Evolutionary conservation across 495 filamentous ascomycete genomes (phyloP), one percentile per base, ranked within the genome.

Genomic region (Cercophora newfieldiana): DNA sequence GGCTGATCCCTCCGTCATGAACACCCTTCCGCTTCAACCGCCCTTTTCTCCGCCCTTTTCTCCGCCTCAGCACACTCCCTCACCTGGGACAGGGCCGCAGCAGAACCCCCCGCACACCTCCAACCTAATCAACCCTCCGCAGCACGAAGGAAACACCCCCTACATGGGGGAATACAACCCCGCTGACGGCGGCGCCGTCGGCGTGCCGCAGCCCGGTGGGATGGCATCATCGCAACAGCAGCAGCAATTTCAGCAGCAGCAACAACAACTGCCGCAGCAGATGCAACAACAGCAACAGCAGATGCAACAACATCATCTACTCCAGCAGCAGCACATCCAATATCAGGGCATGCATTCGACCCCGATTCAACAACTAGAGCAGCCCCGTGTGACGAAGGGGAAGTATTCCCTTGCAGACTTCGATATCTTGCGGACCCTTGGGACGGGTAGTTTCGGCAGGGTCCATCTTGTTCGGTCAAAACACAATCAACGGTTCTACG

Each of bases 401-500:
- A 98, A 97, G 82, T 99, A 99, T 78, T 90, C 93, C 16, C 86
- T 98, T 65, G 82, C 81, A 25, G 95, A 99, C 79, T 99, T 99
- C 68, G 77, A 85, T 47, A 87, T 99, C 47, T 86, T 92, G 80
- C 86, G 95, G 68, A 98, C 96, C 22, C 82, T 99, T 54, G 95
- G 95, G 14, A 99, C 96, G 31, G 95, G 95, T 44, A 97, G 94
- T 78, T 99, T 99, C 80, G 95, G 95, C 18, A 85, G 96, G 50
- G 95, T 99, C 26, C 96, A 98, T 71, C 81, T 98, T 29, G 95
- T 98, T 55, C 94, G 98, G 78, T 97, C 93, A 28, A 93, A 90
- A 71, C 96, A 99, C 79, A 99, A 98, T 78, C 89, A 94, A 78
- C 88, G 95, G 54, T 98, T 93, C 83, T 99, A 99, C 81, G 95